Base-by-base conservation (phyloP, 2,329 filamentous ascomycete genomes). In the Trichophyton rubrum region DNA sequence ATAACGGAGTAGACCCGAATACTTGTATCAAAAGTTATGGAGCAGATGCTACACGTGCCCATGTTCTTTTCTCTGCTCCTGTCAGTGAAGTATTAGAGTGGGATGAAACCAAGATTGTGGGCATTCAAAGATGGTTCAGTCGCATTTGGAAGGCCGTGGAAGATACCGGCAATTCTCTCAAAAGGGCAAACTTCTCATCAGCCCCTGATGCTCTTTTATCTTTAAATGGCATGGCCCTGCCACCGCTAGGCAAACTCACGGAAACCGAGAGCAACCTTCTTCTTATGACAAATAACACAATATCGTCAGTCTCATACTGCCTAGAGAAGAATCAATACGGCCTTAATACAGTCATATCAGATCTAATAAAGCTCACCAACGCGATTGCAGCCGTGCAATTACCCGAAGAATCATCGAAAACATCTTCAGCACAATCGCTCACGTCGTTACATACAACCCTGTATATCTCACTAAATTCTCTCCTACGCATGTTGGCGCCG, bases 21-120 rank as follows among this genome's bases (percentile, higher is more conserved):
- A 78, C 77, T 0, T 88, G 87, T 64, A 89, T 93, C 61, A 75
- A 79, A 6, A 84, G 82, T 65, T 86, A 93, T 67, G 90, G 90
- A 22, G 88, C 90, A 1, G 90, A 96, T 71, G 85, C 88, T 4
- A 90, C 88, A 1, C 80, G 90, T 60, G 89, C 89, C 3, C 90
- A 96, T 70, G 88, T 96, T 70, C 80, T 96, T 5, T 95, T 96
- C 76, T 88, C 91, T 67, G 90, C 90, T 0, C 89, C 90, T 0
- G 87, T 95, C 13, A 84, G 80, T 47, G 90, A 95, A 61, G 82
- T 93, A 1, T 80, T 96, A 1, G 88, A 93, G 71, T 96, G 90
- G 90, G 89, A 95, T 59, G 88, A 89, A 68, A 77, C 80, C 45
- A 92, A 90, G 71, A 92, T 96, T 57, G 77, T 85, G 0, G 90